Evolutionary conservation across 106 monocot genomes (phyloP).

Genomic region (Allium sativum): DNA sequence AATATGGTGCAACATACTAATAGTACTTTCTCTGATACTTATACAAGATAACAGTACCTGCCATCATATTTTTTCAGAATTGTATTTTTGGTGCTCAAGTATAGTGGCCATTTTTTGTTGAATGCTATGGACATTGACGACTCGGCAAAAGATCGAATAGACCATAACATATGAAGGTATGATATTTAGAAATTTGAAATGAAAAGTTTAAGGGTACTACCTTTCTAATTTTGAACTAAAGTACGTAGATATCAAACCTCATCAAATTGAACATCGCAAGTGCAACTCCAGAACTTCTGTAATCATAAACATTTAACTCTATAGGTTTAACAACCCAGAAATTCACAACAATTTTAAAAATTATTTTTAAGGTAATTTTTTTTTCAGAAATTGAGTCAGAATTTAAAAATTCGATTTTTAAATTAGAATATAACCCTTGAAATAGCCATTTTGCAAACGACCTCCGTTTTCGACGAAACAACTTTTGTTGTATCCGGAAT

Average conservation of each 20-base stretch:
- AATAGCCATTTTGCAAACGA: no score
- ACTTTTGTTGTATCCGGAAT: no score
- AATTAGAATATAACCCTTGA: no score
- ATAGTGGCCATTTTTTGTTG: conserved; percentile 65
- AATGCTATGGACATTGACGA: conserved; percentile 76
- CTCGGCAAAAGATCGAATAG: conserved; percentile 73
- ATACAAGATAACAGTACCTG: no score
- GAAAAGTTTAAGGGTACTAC: neutral
- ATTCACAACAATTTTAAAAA: no score
- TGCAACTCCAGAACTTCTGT: conserved; percentile 62
- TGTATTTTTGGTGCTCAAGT: conserved; percentile 83
- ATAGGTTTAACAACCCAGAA: no score
- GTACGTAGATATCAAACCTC: conserved; percentile 31
- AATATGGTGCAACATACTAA: no score
- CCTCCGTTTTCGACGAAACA: no score
- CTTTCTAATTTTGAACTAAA: neutral
- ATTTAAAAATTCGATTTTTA: no score
- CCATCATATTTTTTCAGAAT: conserved; percentile 86
- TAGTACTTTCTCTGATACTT: no score
- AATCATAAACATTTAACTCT: conserved; percentile 57
- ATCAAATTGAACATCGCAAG: conserved; percentile 75
- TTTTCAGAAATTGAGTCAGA: no score
- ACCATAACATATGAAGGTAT: conserved; percentile 26
- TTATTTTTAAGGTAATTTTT: no score
- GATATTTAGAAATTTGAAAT: neutral